Conservation (phyloP, 2,329 filamentous ascomycete species). For the Lecanoromycetidae sp. region DNA sequence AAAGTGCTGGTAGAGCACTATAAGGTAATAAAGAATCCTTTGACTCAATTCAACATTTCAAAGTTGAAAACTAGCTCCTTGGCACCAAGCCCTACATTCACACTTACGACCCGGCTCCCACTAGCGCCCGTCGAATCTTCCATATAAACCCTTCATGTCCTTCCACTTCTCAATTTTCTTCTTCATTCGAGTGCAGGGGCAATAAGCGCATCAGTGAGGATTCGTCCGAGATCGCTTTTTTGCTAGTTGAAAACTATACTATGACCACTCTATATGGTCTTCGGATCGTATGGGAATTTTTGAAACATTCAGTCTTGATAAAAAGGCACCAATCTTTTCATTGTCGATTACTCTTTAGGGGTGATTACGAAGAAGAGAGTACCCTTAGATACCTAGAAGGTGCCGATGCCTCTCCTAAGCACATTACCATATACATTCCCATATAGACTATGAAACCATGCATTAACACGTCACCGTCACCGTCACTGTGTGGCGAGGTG, state of each 20-base stretch:
- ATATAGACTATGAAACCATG: too few relatives aligned
- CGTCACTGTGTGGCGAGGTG: too few relatives aligned
- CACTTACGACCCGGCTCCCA: neutral
- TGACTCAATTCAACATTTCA: too few relatives aligned
- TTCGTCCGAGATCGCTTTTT: constrained; percentile 77
- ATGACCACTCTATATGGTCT: constrained; percentile 65
- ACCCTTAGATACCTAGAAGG: neutral
- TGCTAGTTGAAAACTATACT: constrained; percentile 82
- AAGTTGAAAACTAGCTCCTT: too few relatives aligned
- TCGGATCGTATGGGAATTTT: constrained; percentile 68
- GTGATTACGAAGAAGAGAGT: constrained; percentile 40
- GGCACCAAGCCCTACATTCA: too few relatives aligned
- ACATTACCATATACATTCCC: neutral
- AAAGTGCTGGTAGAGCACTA: too few relatives aligned
- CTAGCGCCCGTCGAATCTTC: neutral
- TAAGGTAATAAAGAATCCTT: too few relatives aligned
- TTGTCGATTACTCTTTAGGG: constrained; percentile 36
- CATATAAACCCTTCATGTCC: neutral
- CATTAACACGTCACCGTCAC: too few relatives aligned
- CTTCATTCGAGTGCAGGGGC: constrained; percentile 33
- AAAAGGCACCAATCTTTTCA: constrained; percentile 38
- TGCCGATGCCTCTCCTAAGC: neutral
- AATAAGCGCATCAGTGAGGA: constrained; percentile 77
- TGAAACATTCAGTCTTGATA: constrained; percentile 37
- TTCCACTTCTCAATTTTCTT: neutral